These are phyloP conservation scores for Globisporangium alternatum DNA, from an alignment of 352 stramenopile genomes.

Conservation along the genomic window DNA sequence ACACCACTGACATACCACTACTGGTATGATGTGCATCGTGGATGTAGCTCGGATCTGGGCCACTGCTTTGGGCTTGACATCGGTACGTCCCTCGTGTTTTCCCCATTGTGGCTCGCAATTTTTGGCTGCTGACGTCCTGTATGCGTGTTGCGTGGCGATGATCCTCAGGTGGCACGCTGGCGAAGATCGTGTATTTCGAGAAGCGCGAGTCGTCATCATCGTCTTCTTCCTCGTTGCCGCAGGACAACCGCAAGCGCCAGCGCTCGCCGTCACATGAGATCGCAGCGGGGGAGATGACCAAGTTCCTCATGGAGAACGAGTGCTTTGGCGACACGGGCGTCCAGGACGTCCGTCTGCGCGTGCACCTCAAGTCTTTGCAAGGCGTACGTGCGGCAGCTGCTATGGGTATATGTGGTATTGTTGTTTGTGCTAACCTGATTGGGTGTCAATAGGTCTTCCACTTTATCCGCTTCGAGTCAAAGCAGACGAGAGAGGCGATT, in stretches of 20 bases:
- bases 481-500: slow-evolving; percentile 69
- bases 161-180: slow-evolving; percentile 83
- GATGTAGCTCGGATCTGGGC: slow-evolving; percentile 71
- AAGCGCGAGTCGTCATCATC: slow-evolving; percentile 33
- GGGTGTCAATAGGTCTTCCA: slow-evolving; percentile 85
- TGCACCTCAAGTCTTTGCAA: slow-evolving; percentile 86
- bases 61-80: slow-evolving; percentile 86
- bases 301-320: slow-evolving; percentile 82
- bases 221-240: neutral
- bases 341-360: slow-evolving; percentile 86
- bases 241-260: slow-evolving; percentile 49
- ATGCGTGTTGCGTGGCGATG: neutral
- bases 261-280: slow-evolving; percentile 77
- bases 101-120: neutral
- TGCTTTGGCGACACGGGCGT: slow-evolving; percentile 80
- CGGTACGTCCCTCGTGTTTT: slow-evolving; percentile 23
- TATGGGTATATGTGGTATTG: neutral
- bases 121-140: slow-evolving; percentile 1
- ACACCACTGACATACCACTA: neutral
- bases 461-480: slow-evolving; percentile 91
- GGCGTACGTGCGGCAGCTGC: slow-evolving; percentile 47
- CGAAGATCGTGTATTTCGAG: slow-evolving; percentile 96
- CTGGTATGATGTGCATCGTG: neutral
- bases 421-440: neutral
- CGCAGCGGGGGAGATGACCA: slow-evolving; percentile 77